Percentiles rank a stretch among this genome's conserved stretches.
These are phyloP conservation scores for Benincasa hispida DNA, from an alignment of 306 rosid genomes.

Conservation along the genomic window DNA sequence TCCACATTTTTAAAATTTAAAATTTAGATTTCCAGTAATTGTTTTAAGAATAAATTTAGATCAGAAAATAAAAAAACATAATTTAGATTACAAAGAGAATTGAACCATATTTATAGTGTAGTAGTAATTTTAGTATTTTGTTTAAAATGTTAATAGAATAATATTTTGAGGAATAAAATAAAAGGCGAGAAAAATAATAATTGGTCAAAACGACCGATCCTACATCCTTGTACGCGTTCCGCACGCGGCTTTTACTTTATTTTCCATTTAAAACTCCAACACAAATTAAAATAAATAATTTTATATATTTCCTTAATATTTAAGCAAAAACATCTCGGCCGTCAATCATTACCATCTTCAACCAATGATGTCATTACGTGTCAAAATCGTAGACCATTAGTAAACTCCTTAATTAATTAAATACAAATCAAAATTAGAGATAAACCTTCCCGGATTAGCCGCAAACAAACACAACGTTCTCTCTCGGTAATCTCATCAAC, in stretches of 20 bases:
- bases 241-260: neutral
- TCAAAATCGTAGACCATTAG: neutral
- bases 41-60: too few species aligned
- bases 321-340: neutral
- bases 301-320: neutral
- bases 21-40: too few species aligned
- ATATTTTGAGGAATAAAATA: neutral
- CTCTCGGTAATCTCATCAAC: conserved; percentile 7
- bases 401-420: neutral
- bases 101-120: neutral
- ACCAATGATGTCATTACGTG: neutral
- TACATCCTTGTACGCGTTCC: neutral
- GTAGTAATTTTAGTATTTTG: too few species aligned
- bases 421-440: too few species aligned
- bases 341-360: neutral
- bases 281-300: neutral
- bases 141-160: neutral
- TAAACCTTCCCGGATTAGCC: conserved; percentile 4
- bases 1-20: too few species aligned
- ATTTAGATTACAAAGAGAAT: too few species aligned
- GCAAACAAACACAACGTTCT: conserved; percentile 4
- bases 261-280: neutral
- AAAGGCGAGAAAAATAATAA: neutral
- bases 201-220: neutral
- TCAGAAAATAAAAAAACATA: too few species aligned